These are phyloP conservation scores for Aphanomyces invadans DNA, from an alignment of 352 stramenopile species.

Conservation along the genomic window DNA sequence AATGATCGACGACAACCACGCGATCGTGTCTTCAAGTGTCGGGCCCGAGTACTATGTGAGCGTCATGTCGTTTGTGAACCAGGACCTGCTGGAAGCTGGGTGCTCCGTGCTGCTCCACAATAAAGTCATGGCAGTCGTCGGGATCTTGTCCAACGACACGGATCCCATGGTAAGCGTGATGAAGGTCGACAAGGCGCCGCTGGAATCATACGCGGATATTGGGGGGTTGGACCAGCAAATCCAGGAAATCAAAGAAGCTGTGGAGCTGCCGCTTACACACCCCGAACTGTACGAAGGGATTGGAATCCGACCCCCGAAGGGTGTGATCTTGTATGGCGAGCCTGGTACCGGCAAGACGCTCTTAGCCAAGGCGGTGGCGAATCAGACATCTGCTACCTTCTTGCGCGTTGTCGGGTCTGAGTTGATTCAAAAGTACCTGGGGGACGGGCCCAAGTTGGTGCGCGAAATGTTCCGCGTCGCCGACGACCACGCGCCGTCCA, in stretches of 20 bases:
- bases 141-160: slow-evolving; percentile 97
- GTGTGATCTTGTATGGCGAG: slow-evolving; percentile 99
- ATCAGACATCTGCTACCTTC: slow-evolving; percentile 99
- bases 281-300: slow-evolving; percentile 99
- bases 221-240: slow-evolving; percentile 98
- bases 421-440: slow-evolving; percentile 99
- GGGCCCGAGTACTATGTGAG: slow-evolving; percentile 99
- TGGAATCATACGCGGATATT: slow-evolving; percentile 99
- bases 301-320: slow-evolving; percentile 97
- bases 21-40: slow-evolving; percentile 97
- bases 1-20: slow-evolving; percentile 99
- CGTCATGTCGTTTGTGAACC: slow-evolving; percentile 99
- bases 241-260: slow-evolving; percentile 91
- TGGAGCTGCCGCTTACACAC: slow-evolving; percentile 97
- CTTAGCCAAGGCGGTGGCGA: slow-evolving; percentile 98
- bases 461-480: slow-evolving; percentile 99
- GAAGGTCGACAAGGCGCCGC: slow-evolving; percentile 99
- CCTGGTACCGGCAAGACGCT: slow-evolving; percentile 99
- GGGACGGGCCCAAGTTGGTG: slow-evolving; percentile 99
- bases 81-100: slow-evolving; percentile 98
- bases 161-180: slow-evolving; percentile 99
- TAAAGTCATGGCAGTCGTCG: slow-evolving; percentile 99
- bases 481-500: slow-evolving; percentile 96
- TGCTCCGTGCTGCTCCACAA: slow-evolving; percentile 99
- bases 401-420: slow-evolving; percentile 98